Conservation (phyloP, 2,329 filamentous ascomycete species). For the Aspergillus uvarum region DNA sequence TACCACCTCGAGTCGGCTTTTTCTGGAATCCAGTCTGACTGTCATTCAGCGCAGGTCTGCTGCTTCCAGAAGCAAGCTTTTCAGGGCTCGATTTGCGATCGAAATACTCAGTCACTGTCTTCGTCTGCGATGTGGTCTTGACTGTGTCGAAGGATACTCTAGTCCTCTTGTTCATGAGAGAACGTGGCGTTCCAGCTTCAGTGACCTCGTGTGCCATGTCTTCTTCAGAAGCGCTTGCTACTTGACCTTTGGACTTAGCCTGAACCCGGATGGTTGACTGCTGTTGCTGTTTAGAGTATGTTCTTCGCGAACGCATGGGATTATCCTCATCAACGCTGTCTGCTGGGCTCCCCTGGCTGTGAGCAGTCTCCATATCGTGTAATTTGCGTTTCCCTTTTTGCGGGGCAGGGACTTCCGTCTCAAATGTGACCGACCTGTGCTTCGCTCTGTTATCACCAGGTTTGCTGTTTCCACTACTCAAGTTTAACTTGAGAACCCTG, state of each 20-base stretch:
- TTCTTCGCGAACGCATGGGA: constrained; percentile 15
- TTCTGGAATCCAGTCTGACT: constrained; percentile 10
- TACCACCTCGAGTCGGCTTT: constrained; percentile 11
- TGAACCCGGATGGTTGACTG: not conserved
- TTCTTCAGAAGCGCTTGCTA: constrained; percentile 1
- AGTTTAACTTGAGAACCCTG: not conserved
- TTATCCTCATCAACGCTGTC: constrained; percentile 1
- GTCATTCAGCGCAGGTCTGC: constrained; percentile 19
- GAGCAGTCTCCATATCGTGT: not conserved
- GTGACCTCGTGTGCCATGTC: not conserved
- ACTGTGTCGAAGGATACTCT: constrained; percentile 9
- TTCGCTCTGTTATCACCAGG: constrained; percentile 9
- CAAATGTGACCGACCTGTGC: constrained; percentile 30
- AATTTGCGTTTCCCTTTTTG: constrained; percentile 8
- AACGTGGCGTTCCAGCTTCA: not conserved
- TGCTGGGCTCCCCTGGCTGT: not conserved
- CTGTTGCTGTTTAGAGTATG: constrained; percentile 21
- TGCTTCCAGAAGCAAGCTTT: constrained; percentile 30
- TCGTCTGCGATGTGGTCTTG: constrained; percentile 15
- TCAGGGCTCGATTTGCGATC: constrained; percentile 31
- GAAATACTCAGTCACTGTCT: constrained; percentile 22
- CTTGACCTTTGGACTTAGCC: not conserved
- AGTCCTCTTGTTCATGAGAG: constrained; percentile 14
- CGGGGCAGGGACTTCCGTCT: constrained; percentile 1
- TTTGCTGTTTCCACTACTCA: not conserved